Base-by-base conservation (phyloP, 176 grass and related monocot genomes). In the Oropetium thomaeum region DNA sequence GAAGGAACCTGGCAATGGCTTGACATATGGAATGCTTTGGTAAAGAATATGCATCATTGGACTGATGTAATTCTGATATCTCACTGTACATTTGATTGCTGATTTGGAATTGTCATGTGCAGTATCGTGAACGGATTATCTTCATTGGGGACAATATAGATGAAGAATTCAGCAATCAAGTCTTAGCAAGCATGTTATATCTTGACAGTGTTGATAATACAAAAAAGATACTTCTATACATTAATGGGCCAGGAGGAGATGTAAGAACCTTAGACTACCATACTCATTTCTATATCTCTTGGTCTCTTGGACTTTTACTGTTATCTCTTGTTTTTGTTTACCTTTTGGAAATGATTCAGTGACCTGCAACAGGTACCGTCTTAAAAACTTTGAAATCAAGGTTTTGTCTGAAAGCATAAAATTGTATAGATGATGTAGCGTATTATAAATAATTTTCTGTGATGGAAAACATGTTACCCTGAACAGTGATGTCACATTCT, bases 221-320 rank as follows among this genome's bases (percentile, higher is more conserved):
- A 61, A 90, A 92, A 72, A 93, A 92, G 73, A 75, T 99, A 54
- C 79, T 83, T 79, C 70, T 99, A 16, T 99, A 94, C 72, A 99
- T 99, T 37, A 99, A 95, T 73, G 89, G 91, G 29, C 89, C 79
- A 75, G 96, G 96, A 57, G 96, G 96, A 79, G 96, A 99, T 88
- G 96, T 99, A 88, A 93, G 84, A 83, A 69, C 51, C 80, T 74
- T 5, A 32, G 6, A 75, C 43, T 32, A 19, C 41, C 60, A 67
- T 44, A 13, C 8, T 74, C 55, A 2, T 78, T 7, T 47, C 67
- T 34, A 31, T 71, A 1, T 14, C 10, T 2, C 14, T 82, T 74
- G 32, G 5, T 64, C 10, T 75, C 51, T 4, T 80, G 62, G 69
- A 67, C 51, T 73, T 4, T 68, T 15, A 53, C 26, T 25, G 7